Percentiles rank a stretch among this genome's conserved stretches.
phyloP scores from a whole-genome alignment of 2,329 filamentous ascomycete species.

The Cytospora schulzeri region DNA sequence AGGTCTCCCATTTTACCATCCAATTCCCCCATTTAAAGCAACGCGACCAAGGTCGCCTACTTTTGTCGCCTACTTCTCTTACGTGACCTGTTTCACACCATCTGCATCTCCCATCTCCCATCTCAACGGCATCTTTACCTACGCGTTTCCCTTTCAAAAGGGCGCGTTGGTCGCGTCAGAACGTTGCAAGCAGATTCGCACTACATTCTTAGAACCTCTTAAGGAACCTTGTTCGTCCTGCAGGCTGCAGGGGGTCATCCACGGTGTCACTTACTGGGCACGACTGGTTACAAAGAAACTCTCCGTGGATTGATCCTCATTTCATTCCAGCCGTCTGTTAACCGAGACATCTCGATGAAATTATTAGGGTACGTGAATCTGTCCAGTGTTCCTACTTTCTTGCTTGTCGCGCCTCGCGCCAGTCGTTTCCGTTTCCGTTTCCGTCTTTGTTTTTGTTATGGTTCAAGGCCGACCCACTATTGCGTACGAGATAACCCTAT shows the following conservation, averaged over 20 bases:
- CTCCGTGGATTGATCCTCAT: neutral
- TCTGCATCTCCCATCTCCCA: neutral
- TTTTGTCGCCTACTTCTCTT: constrained; percentile 12
- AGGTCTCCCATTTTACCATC: neutral
- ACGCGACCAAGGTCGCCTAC: constrained; percentile 12
- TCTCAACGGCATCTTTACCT: neutral
- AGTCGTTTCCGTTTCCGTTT: neutral
- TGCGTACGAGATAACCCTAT: neutral
- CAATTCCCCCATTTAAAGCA: constrained; percentile 11
- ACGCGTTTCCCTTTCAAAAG: neutral
- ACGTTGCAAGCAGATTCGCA: neutral
- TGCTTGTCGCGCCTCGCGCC: neutral
- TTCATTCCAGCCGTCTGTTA: neutral
- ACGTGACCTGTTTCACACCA: constrained; percentile 19
- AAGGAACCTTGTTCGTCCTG: neutral
- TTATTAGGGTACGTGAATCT: constrained; percentile 23
- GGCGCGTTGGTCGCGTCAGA: neutral
- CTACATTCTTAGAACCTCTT: neutral
- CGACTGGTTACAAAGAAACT: neutral
- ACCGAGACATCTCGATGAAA: constrained; percentile 19
- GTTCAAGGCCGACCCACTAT: constrained; percentile 7
- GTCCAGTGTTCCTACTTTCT: neutral
- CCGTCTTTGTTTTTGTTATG: constrained; percentile 1
- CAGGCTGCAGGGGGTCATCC: constrained; percentile 7
- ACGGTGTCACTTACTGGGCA: too few species aligned